These are phyloP conservation scores for Chrysopogon serrulatus DNA, from an alignment of 176 grass and related monocot species.

Conservation along the genomic window DNA sequence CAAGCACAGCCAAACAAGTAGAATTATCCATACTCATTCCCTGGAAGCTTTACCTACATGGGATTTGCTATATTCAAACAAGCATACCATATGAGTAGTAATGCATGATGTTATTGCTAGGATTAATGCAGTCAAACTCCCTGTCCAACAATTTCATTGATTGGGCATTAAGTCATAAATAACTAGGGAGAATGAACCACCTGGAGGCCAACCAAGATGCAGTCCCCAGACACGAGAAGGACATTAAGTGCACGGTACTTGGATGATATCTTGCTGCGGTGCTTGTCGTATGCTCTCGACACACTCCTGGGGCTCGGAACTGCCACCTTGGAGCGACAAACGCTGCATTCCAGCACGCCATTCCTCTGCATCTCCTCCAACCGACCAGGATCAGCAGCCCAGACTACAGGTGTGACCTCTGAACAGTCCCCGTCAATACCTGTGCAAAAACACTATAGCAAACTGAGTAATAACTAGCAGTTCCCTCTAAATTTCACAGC, in stretches of 20 bases:
- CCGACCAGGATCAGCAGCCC: background rate
- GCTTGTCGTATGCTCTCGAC: conserved; percentile 87
- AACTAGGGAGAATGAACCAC: conserved; percentile 29
- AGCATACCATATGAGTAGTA: background rate
- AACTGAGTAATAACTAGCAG: background rate
- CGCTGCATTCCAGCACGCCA: conserved; percentile 72
- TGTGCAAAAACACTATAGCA: conserved; percentile 2
- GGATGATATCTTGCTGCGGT: conserved; percentile 75
- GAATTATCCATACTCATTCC: background rate
- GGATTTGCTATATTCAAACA: background rate
- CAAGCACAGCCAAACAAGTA: background rate
- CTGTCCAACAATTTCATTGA: background rate
- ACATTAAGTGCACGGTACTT: conserved; percentile 64
- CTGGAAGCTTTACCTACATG: background rate
- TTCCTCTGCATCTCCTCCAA: conserved; percentile 73
- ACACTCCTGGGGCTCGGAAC: conserved; percentile 63
- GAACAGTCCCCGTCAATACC: background rate
- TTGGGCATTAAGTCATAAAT: background rate
- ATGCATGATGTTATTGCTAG: background rate
- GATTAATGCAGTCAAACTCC: background rate
- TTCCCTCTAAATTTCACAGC: background rate
- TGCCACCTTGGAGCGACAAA: conserved; percentile 75
- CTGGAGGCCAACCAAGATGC: conserved; percentile 90
- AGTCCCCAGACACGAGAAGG: conserved; percentile 82
- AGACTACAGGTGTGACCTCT: conserved; percentile 6